Base-by-base conservation (phyloP, 1,284 basidiomycete genomes). In the Ustilago loliicola region DNA sequence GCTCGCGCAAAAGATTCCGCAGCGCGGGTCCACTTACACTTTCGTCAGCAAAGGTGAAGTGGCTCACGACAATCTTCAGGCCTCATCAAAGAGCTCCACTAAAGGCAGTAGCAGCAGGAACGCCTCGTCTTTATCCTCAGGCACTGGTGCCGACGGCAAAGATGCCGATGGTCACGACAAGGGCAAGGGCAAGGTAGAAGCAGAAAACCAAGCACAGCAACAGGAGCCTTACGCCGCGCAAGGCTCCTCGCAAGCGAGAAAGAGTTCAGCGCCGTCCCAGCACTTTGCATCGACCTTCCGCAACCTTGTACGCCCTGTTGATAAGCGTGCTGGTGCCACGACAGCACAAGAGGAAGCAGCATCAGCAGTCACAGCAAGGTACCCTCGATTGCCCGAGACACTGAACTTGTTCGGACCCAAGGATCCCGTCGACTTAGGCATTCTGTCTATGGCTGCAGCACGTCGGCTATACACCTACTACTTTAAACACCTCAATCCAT, bases 41-140 rank as follows among this genome's bases (percentile, higher is more conserved):
- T 77, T 77, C 21, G 70, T 77, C 58, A 77, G 70, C 58, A 72
- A 77, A 40, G 75, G 75, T 17, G 75, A 77, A 38, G 70, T 77
- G 2, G 75, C 70, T 5, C 75, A 72, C 17, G 75, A 77, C 64
- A 69, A 69, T 27, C 59, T 69, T 13, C 66, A 69, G 38, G 62
- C 63, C 4, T 66, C 66, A 1, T 68, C 71, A 27, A 74, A 74
- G 40, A 36, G 54, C 38, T 36, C 27, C 32, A 48, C 38, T 48
- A 65, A 61, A 32, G 32, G 48, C 50, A 36, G 42, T 1, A 17
- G 27, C 29, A 36, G 29, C 9, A 74, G 69, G 51, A 57, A 52
- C 21, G 59, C 51, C 1, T 56, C 56, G 0, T 64, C 65, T 30
- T 57, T 57, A 5, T 47, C 55, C 3, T 21, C 50, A 2, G 53